Percentiles rank a stretch among this genome's conserved stretches.
Evolutionary conservation across 208 protist genomes (phyloP).

Genomic region (Entamoeba invadens): DNA sequence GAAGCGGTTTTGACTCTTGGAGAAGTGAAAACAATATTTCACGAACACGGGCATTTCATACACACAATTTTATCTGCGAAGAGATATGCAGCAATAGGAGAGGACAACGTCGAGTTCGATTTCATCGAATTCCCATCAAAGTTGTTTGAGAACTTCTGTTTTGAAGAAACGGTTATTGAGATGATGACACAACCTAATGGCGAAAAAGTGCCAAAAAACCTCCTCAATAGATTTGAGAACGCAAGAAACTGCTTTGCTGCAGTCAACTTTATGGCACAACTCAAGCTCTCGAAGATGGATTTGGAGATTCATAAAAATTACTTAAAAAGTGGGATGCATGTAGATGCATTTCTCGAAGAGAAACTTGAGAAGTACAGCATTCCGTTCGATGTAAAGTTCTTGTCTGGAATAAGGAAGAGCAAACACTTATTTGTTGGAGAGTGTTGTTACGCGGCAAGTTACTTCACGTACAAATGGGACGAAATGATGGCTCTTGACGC

Average conservation of each 20-base stretch:
- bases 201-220: background rate
- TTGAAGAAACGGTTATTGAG: background rate
- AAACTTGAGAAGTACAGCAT: background rate
- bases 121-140: background rate
- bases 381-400: background rate
- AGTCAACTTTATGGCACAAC: background rate
- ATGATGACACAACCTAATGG: background rate
- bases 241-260: background rate
- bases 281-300: background rate
- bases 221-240: background rate
- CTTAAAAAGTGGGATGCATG: background rate
- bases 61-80: background rate
- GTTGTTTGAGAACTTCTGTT: background rate
- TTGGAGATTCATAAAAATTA: background rate
- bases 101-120: background rate
- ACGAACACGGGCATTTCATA: background rate
- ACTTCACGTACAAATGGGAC: background rate
- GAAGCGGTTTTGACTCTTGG: background rate
- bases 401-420: background rate
- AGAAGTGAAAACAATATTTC: background rate
- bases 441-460: background rate
- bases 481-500: background rate
- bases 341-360: background rate
- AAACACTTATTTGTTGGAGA: background rate
- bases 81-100: background rate